A percentile compares a stretch with the other conserved stretches of the same genome.
Evolutionary conservation across 1,284 basidiomycete genomes (phyloP).

Genomic region (Fomes fomentarius): DNA sequence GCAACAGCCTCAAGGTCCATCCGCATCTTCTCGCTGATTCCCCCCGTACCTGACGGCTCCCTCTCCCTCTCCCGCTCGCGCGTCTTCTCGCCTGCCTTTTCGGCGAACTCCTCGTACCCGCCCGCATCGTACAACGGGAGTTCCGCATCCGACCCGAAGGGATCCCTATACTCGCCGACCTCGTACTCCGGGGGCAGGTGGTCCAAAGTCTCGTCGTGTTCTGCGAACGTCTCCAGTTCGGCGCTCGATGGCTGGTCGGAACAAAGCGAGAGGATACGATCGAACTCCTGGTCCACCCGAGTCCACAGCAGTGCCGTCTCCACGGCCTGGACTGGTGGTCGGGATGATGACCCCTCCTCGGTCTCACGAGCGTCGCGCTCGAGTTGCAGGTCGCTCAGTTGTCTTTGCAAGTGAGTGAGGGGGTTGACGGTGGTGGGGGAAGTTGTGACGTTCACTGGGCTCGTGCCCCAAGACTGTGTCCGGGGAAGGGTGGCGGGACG

Average conservation of each 20-base stretch:
- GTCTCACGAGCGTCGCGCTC: conserved; percentile 41
- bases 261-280: conserved; percentile 66
- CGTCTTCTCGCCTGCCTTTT: conserved; percentile 8
- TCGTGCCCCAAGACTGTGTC: conserved; percentile 27
- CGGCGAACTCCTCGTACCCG: conserved; percentile 37
- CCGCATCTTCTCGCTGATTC: conserved; percentile 69
- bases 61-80: conserved; percentile 11
- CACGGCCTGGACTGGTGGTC: conserved; percentile 54
- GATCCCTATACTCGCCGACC: conserved; percentile 44
- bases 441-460: conserved; percentile 31
- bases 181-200: conserved; percentile 73
- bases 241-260: conserved; percentile 7
- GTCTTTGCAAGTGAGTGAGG: conserved; percentile 65
- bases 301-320: conserved; percentile 75
- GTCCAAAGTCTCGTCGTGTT: conserved; percentile 33
- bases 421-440: conserved; percentile 41
- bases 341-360: conserved; percentile 4
- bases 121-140: conserved; percentile 65
- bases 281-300: conserved; percentile 73
- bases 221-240: background rate
- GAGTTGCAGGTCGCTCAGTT: conserved; percentile 68
- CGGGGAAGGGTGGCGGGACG: conserved; percentile 19
- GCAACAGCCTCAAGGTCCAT: conserved; percentile 84
- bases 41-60: conserved; percentile 16
- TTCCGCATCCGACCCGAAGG: conserved; percentile 23